Evolutionary conservation across 192 early-diverging fungal genomes (phyloP).

Genomic region (Backusella psychrophila): DNA sequence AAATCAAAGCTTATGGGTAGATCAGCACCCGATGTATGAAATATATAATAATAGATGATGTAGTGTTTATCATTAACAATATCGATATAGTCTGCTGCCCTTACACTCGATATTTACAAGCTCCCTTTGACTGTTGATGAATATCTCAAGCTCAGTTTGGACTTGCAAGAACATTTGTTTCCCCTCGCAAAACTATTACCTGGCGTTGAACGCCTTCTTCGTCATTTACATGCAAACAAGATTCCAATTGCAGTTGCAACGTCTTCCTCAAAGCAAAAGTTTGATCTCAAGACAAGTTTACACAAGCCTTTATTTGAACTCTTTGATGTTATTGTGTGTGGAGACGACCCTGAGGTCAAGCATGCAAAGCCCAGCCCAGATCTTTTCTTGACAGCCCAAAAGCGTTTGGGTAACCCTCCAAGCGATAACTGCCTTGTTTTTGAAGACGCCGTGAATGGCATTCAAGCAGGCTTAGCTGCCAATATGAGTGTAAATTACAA

Average conservation of each 20-base stretch:
- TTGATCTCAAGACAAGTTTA: slow-evolving; percentile 68
- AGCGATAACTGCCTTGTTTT: slow-evolving; percentile 80
- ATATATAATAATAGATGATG: not conserved
- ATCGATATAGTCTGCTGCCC: slow-evolving; percentile 40
- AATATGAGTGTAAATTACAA: slow-evolving; percentile 61
- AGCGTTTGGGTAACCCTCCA: slow-evolving; percentile 48
- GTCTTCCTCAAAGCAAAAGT: slow-evolving; percentile 72
- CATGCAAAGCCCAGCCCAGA: slow-evolving; percentile 91
- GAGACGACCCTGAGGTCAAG: slow-evolving; percentile 79
- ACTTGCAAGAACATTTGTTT: slow-evolving; percentile 56
- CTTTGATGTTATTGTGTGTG: slow-evolving; percentile 84
- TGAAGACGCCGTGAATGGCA: slow-evolving; percentile 87
- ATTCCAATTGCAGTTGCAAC: slow-evolving; percentile 88
- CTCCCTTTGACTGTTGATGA: slow-evolving; percentile 79
- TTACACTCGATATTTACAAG: slow-evolving; percentile 69
- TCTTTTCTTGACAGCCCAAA: slow-evolving; percentile 76
- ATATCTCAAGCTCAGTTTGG: slow-evolving; percentile 63
- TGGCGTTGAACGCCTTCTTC: slow-evolving; percentile 66
- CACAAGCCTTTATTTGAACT: slow-evolving; percentile 74
- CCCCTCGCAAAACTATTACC: slow-evolving; percentile 63
- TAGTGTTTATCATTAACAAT: not conserved
- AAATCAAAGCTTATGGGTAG: slow-evolving; percentile 78
- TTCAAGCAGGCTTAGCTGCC: slow-evolving; percentile 79
- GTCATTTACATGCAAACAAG: slow-evolving; percentile 66
- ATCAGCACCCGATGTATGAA: slow-evolving; percentile 45